Evolutionary conservation across 2,329 filamentous ascomycete genomes (phyloP), one percentile per base, ranked within the genome.

Genomic region (Tolypocladium album): DNA sequence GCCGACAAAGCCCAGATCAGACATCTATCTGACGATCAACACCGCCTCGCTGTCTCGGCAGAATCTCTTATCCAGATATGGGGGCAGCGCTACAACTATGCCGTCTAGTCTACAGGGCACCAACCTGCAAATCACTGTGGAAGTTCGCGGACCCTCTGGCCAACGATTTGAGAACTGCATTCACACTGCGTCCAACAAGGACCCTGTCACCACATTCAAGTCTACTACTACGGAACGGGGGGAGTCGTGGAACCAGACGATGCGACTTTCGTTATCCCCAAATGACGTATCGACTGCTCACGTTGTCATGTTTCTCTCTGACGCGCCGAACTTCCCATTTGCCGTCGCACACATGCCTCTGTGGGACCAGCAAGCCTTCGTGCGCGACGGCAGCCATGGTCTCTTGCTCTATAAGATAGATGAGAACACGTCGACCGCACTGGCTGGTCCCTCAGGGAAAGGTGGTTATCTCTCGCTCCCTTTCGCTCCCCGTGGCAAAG

Each of bases 261-360:
- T 99, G 59, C 87, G 90, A 50, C 82, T 99, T 38, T 87, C 87
- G 2, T 82, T 99, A 47, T 81, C 88, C 0, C 86, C 90, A 0
- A 82, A 89, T 57, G 88, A 97, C 65, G 93, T 99, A 0, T 82
- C 87, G 2, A 85, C 85, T 27, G 87, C 89, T 13, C 94, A 99
- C 75, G 78, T 97, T 34, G 89, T 96, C 40, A 89, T 99, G 83
- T 92, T 90, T 65, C 77, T 99, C 59, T 88, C 92, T 11, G 92
- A 97, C 74, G 84, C 89, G 57, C 92, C 93, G 0, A 88, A 88
- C 59, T 88, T 90, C 55, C 92, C 94, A 0, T 97, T 97, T 71
- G 93, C 94, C 2, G 81, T 97, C 52, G 90, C 90, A 17, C 92
- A 95, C 81, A 87, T 99, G 78, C 94, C 94, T 0, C 79, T 99